A percentile compares a stretch with the other conserved stretches of the same genome.
These are phyloP conservation scores for Phytomonas francai DNA, from an alignment of 208 protist species.

Conservation along the genomic window DNA sequence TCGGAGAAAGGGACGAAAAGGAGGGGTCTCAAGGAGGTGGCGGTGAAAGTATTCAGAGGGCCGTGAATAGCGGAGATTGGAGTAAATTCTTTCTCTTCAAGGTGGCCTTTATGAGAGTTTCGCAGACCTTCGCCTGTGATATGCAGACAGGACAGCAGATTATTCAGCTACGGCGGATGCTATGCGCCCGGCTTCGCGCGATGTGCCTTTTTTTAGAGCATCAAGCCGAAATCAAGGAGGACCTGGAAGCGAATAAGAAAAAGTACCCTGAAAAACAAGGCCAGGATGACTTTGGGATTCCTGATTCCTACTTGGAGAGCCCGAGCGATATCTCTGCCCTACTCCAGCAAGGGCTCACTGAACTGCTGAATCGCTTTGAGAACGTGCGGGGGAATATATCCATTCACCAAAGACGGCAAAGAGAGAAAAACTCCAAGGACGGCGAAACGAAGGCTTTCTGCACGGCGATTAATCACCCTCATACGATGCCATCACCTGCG, in stretches of 20 bases:
- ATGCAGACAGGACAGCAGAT: conserved; percentile 47
- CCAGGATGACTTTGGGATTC: conserved; percentile 64
- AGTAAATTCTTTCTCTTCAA: no score
- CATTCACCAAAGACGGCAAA: no score
- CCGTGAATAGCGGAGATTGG: no score
- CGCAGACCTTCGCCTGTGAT: conserved; percentile 42
- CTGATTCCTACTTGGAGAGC: conserved; percentile 17
- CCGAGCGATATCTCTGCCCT: conserved; percentile 37
- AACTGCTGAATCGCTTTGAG: no score
- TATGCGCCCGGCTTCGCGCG: conserved; percentile 51
- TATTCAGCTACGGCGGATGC: conserved; percentile 60
- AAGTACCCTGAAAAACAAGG: not conserved
- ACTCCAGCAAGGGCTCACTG: conserved; percentile 33
- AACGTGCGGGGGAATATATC: no score
- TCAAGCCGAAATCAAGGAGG: conserved; percentile 26
- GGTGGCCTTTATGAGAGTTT: conserved; percentile 34
- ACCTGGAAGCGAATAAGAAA: conserved; percentile 18
- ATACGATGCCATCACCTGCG: no score
- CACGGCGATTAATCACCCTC: no score
- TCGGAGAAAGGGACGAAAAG: conserved; percentile 12
- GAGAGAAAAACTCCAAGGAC: no score
- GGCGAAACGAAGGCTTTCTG: no score
- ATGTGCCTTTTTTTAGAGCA: conserved; percentile 51
- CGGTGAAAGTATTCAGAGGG: no score
- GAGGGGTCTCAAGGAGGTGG: conserved; percentile 18